Base-by-base conservation (phyloP, 2,329 filamentous ascomycete genomes). In the Aspergillus fijiensis region DNA sequence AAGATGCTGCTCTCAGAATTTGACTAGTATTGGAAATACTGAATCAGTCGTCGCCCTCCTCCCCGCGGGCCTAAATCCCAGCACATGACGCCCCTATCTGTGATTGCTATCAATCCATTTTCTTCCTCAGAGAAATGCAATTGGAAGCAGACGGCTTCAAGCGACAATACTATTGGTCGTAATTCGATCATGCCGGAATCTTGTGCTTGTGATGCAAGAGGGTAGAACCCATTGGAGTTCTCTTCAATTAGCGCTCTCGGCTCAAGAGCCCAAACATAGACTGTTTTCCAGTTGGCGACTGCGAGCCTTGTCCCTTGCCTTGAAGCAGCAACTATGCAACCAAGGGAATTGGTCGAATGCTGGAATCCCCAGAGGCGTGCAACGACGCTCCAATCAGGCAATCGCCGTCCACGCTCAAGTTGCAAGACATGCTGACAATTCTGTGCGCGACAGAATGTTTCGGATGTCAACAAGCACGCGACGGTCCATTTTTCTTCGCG, bases 221-320 rank as follows among this genome's bases (percentile, higher is more conserved):
- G 75, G 58, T 79, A 79, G 48, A 73, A 75, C 6, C 63, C 63
- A 31, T 65, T 65, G 4, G 50, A 35, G 50, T 73, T 68, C 39
- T 68, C 66, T n/a, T 73, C 68, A 23, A 77, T 70, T 14, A 80
- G 58, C 45, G 67, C 72, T n/a, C 60, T 45, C 1, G 78, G 77
- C 23, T 77, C 67, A 52, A 80, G 35, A 2, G 74, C 67, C 75
- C 78, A 80, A 27, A 80, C 59, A 16, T 75, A 75, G 21, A 80
- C 58, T 1, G 69, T 69, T 53, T 79, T 76, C 77, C 77, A 80
- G 49, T 74, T 75, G 5, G 74, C 74, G 33, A 79, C 69, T 4
- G 77, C 78, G 51, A 80, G 67, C 4, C 78, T 72, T 35, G 75
- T 77, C 10, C 75, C 74, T 5, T 52, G 27, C 9, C 59, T 63